Conservation (phyloP, 495 filamentous ascomycete genomes). For the Pyronema omphalodes region DNA sequence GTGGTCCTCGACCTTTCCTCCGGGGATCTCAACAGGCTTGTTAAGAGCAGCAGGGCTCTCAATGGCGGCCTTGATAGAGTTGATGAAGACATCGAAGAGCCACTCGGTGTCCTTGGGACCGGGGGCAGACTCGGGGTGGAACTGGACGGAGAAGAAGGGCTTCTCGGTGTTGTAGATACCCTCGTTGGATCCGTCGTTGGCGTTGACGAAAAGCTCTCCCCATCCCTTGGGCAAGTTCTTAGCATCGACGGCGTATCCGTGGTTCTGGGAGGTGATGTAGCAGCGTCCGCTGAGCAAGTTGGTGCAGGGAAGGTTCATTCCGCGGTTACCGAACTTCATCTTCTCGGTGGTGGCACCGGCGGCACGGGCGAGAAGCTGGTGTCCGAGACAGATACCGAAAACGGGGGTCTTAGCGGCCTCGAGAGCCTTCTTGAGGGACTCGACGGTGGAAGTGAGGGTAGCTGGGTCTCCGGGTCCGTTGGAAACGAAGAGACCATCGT, state of each 20-base stretch:
- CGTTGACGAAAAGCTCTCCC: conserved; percentile 90
- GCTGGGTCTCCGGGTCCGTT: conserved; percentile 95
- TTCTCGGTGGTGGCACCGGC: conserved; percentile 75
- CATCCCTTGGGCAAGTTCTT: conserved; percentile 55
- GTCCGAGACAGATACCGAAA: conserved; percentile 92
- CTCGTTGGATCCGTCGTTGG: conserved; percentile 95
- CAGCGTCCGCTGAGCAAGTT: conserved; percentile 85
- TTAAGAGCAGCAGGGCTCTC: conserved; percentile 32
- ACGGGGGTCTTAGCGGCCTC: conserved; percentile 62
- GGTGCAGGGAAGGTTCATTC: conserved; percentile 96
- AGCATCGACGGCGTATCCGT: conserved; percentile 82
- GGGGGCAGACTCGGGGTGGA: conserved; percentile 92
- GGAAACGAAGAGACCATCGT: conserved; percentile 91
- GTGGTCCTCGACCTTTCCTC: conserved; percentile 61
- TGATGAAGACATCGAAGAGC: conserved; percentile 90
- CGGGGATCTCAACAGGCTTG: conserved; percentile 65
- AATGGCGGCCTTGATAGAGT: conserved; percentile 50
- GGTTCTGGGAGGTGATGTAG: conserved; percentile 97
- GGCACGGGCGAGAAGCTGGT: conserved; percentile 82
- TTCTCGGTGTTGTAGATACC: conserved; percentile 72
- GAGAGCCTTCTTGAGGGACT: conserved; percentile 54
- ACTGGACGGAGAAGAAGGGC: conserved; percentile 96
- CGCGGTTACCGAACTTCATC: conserved; percentile 98
- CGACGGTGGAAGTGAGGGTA: conserved; percentile 53
- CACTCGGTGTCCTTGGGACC: conserved; percentile 93